Evolutionary conservation across 768 basidiomycete species (phyloP).

Genomic region (Leccinum subtestaceum): DNA sequence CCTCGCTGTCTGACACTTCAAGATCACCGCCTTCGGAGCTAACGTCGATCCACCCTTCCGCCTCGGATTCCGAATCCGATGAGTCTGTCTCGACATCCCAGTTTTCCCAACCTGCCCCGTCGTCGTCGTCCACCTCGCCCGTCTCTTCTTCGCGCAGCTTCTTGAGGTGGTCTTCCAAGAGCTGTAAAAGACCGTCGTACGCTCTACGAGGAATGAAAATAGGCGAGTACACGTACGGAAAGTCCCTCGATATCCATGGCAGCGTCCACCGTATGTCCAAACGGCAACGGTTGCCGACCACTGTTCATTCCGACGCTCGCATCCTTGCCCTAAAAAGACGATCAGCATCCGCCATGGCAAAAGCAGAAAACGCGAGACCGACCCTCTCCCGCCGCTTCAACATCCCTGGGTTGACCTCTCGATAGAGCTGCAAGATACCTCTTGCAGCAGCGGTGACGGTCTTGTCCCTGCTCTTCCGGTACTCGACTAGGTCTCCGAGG

Average conservation of each 20-base stretch:
- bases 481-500: slow-evolving; percentile 89
- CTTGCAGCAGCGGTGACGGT: slow-evolving; percentile 86
- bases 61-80: slow-evolving; percentile 52
- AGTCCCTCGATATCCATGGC: slow-evolving; percentile 90
- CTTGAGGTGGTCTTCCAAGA: slow-evolving; percentile 84
- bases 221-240: slow-evolving; percentile 48
- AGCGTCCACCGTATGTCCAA: slow-evolving; percentile 72
- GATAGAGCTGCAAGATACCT: slow-evolving; percentile 82
- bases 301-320: slow-evolving; percentile 73
- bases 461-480: slow-evolving; percentile 94
- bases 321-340: slow-evolving; percentile 71
- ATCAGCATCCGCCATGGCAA: not conserved
- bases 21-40: slow-evolving; percentile 64
- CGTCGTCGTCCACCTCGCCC: slow-evolving; percentile 56
- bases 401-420: slow-evolving; percentile 95
- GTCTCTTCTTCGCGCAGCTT: slow-evolving; percentile 63
- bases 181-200: slow-evolving; percentile 39
- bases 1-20: slow-evolving; percentile 85
- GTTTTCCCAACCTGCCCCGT: slow-evolving; percentile 74
- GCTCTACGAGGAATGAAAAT: not conserved
- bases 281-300: slow-evolving; percentile 70
- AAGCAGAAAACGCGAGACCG: slow-evolving; percentile 22
- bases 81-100: slow-evolving; percentile 86
- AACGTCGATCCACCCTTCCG: slow-evolving; percentile 80
- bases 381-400: slow-evolving; percentile 86